These are phyloP conservation scores for Barnettozyma wickerhamii DNA, from an alignment of 805 yeast genomes.

Conservation along the genomic window DNA sequence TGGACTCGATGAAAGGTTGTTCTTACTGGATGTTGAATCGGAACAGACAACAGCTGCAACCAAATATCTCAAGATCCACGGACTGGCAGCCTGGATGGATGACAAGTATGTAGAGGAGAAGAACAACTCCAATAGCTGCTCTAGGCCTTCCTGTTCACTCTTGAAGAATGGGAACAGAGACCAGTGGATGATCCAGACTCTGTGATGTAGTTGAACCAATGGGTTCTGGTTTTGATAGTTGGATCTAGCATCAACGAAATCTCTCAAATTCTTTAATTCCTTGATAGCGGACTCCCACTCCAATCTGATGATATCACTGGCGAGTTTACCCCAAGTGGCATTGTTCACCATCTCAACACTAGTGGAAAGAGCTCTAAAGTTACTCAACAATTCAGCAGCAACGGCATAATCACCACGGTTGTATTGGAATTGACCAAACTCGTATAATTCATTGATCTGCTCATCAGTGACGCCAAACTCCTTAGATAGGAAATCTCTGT, in stretches of 20 bases:
- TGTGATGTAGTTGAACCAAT: conserved; percentile 53
- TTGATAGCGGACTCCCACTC: conserved; percentile 50
- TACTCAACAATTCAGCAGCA: conserved; percentile 54
- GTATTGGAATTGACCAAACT: conserved; percentile 59
- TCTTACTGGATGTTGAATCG: conserved; percentile 28
- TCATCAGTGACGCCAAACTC: conserved; percentile 44
- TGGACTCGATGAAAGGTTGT: conserved; percentile 23
- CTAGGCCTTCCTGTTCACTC: conserved; percentile 42
- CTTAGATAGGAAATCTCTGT: conserved; percentile 41
- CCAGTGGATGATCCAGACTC: conserved; percentile 71
- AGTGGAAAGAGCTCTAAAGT: conserved; percentile 51
- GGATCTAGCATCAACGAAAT: conserved; percentile 52
- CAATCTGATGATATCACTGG: conserved; percentile 50
- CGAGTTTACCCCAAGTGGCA: conserved; percentile 69
- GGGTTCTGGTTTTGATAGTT: conserved; percentile 45
- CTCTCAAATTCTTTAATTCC: conserved; percentile 52
- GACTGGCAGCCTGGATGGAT: conserved; percentile 66
- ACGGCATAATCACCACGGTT: conserved; percentile 58
- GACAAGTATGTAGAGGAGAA: conserved; percentile 56
- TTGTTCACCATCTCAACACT: conserved; percentile 45
- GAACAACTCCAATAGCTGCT: conserved; percentile 51
- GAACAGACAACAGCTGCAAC: conserved; percentile 51
- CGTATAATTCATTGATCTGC: conserved; percentile 46
- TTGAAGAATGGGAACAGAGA: conserved; percentile 60
- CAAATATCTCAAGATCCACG: conserved; percentile 65